Conservation (phyloP, 768 basidiomycete species). For the Boletus insuetus region DNA sequence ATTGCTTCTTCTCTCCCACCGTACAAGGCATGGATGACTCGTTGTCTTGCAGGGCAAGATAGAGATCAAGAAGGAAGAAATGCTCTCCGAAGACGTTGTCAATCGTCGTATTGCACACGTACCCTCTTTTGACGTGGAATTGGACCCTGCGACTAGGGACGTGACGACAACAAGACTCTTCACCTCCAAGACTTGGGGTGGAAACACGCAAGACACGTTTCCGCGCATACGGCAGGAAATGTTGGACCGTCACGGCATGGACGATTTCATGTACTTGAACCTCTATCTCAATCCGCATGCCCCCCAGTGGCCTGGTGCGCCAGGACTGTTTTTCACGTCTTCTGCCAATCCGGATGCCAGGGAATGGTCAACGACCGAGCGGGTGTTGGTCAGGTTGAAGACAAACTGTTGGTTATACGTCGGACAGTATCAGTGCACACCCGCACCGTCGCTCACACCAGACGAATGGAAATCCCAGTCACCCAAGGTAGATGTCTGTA, state of each 20-base stretch:
- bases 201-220: conserved; percentile 14
- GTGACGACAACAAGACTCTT: conserved; percentile 15
- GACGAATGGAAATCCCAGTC: conserved; percentile 21
- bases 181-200: conserved; percentile 19
- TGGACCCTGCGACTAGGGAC: conserved; percentile 16
- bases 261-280: conserved; percentile 20
- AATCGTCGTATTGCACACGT: conserved; percentile 4
- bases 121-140: conserved; percentile 3
- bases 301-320: conserved; percentile 15
- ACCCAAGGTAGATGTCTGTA: conserved; percentile 1
- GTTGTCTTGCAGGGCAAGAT: conserved; percentile 2
- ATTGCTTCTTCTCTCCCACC: background rate
- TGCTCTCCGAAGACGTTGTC: conserved; percentile 23
- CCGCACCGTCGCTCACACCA: conserved; percentile 3
- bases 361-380: conserved; percentile 1
- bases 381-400: conserved; percentile 11
- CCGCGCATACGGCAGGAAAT: conserved; percentile 10
- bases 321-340: conserved; percentile 16
- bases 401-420: conserved; percentile 18
- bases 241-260: conserved; percentile 12
- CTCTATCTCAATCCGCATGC: conserved; percentile 19
- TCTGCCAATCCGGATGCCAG: background rate
- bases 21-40: background rate
- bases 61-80: conserved; percentile 17
- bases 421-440: conserved; percentile 16